Percentiles rank a stretch among this genome's conserved stretches.
Conservation (phyloP, 345 rosid genomes). For the Carallia pectinifolia region DNA sequence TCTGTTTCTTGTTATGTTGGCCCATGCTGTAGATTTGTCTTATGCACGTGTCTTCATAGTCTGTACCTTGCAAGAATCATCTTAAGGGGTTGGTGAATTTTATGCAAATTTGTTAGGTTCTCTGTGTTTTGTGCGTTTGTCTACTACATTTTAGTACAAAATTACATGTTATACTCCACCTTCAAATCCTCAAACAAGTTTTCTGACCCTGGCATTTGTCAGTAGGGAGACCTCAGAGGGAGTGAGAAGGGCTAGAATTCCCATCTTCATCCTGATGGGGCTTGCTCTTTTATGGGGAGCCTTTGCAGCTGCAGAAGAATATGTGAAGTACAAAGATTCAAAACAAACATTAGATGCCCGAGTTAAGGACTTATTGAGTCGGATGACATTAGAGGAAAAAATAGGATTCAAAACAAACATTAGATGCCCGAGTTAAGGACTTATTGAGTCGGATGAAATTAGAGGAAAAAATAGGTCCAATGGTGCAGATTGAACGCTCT, state of each 20-base stretch:
- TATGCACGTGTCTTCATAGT: too few species aligned
- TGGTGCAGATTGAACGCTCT: conserved; percentile 78
- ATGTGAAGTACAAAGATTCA: conserved; percentile 66
- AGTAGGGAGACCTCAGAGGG: not conserved
- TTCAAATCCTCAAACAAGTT: too few species aligned
- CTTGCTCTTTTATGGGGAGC: conserved; percentile 26
- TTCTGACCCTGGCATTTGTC: too few species aligned
- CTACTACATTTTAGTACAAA: too few species aligned
- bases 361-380: conserved; percentile 60
- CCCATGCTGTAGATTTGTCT: too few species aligned
- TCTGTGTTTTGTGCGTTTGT: too few species aligned
- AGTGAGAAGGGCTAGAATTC: conserved; percentile 27
- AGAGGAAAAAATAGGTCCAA: conserved; percentile 86
- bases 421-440: conserved; percentile 55
- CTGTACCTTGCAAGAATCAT: conserved; percentile 8
- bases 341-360: conserved; percentile 52
- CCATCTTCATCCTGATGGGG: conserved; percentile 27
- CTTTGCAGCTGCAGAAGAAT: conserved; percentile 27
- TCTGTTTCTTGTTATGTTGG: too few species aligned
- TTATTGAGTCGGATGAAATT: conserved; percentile 76
- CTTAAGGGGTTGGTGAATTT: too few species aligned
- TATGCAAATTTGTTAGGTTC: too few species aligned
- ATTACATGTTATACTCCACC: conserved; percentile 21
- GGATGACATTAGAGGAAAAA: conserved; percentile 86
- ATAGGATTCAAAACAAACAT: conserved; percentile 74